Evolutionary conservation across 352 stramenopile species (phyloP).

Genomic region (Hyaloperonospora brassicae): DNA sequence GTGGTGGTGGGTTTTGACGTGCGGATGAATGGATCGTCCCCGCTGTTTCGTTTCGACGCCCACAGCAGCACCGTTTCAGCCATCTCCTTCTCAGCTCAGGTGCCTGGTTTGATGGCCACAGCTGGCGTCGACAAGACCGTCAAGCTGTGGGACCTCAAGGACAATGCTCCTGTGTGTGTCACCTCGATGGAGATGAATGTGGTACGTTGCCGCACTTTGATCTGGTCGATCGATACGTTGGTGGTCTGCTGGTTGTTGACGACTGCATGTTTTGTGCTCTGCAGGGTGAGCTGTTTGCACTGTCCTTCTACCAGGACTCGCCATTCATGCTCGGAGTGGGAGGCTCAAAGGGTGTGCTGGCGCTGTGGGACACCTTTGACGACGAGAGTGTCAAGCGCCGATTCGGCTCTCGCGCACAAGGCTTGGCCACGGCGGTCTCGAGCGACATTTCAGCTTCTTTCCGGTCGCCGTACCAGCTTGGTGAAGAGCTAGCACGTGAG

Average conservation of each 20-base stretch:
- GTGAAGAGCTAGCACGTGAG: slow-evolving; percentile 66
- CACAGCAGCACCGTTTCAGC: slow-evolving; percentile 83
- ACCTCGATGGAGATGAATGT: slow-evolving; percentile 90
- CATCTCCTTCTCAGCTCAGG: slow-evolving; percentile 79
- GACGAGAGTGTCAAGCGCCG: slow-evolving; percentile 78
- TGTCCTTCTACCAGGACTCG: slow-evolving; percentile 85
- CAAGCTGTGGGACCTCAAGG: slow-evolving; percentile 93
- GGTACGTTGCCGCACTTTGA: slow-evolving; percentile 36
- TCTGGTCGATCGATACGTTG: slow-evolving; percentile 1
- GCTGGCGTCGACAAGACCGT: slow-evolving; percentile 97
- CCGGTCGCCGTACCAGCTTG: slow-evolving; percentile 60
- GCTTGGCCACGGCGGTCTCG: slow-evolving; percentile 16
- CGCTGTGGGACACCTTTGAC: slow-evolving; percentile 86
- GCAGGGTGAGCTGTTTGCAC: slow-evolving; percentile 85
- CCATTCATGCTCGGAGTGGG: slow-evolving; percentile 87
- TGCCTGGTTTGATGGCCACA: slow-evolving; percentile 92
- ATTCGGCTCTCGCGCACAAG: slow-evolving; percentile 70
- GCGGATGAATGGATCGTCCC: slow-evolving; percentile 87
- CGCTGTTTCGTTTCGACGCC: slow-evolving; percentile 90
- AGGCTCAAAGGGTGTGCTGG: slow-evolving; percentile 81
- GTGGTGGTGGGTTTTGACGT: slow-evolving; percentile 93
- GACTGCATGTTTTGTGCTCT: slow-evolving; percentile 8
- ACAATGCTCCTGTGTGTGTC: slow-evolving; percentile 66
- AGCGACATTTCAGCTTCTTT: slow-evolving; percentile 66
- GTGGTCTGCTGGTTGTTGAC: slow-evolving; percentile 3